Evolutionary conservation across 257 asterid genomes (phyloP), one percentile per base, ranked within the genome.

Genomic region (Solanum tarijense): DNA sequence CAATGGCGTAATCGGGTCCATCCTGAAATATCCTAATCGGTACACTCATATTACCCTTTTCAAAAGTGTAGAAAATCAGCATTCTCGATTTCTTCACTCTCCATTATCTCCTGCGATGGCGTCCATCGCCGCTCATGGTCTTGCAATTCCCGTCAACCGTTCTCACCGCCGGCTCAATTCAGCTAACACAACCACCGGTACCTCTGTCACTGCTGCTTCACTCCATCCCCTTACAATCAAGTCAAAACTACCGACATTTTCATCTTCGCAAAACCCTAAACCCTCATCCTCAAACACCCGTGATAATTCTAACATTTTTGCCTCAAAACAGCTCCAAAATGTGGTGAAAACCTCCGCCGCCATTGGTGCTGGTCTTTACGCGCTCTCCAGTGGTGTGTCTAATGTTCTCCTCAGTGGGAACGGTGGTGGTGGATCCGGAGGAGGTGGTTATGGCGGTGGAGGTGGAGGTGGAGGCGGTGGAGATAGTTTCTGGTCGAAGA

Each of bases 351-450:
- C 86, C 83, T 29, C 95, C 36, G 73, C 92, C n/a, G 86, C 92
- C 82, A 93, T 98, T 41, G 96, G 95, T 83, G 94, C 95, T 52
- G 92, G 96, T 86, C 92, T 94, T 72, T 90, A 92, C 93, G 87
- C 93, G 48, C 87, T 96, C 46, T 91, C 93, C 36, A 86, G 36
- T 68, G 92, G 91, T 58, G 74, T 88, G 83, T 29, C 91, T 48
- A 76, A 89, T 36, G 87, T 87, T 55, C 58, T 82, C 76, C 87
- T 55, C 82, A 76, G 85, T 65, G 91, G 92, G 38, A 94, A 93
- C 12, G 95, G 97, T 1, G 94, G 94, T 1, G 94, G 94, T 0
- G 92, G 93, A 0, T 93, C 90, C 0, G 91, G 92, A 1, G 91
- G 92, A 0, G 86, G 90, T 0, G 91, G 95, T 0, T 94, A 95